Evolutionary conservation across 1,284 basidiomycete genomes (phyloP).

Genomic region (Pisolithus thermaeus): DNA sequence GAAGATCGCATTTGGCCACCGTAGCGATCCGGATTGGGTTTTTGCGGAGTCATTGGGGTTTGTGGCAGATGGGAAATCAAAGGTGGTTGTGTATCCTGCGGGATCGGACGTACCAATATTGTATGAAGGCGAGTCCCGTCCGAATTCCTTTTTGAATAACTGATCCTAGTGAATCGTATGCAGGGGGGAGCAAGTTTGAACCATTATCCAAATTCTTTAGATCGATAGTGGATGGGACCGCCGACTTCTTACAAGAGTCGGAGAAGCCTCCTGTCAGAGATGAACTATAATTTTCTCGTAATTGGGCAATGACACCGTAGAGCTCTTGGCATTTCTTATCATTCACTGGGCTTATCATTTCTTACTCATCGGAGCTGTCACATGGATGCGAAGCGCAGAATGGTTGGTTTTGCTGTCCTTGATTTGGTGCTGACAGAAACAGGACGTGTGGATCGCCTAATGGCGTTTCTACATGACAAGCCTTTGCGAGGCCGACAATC

Average conservation of each 20-base stretch:
- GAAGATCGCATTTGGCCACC: constrained; percentile 61
- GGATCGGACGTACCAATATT: constrained; percentile 48
- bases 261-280: constrained; percentile 17
- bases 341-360: not conserved
- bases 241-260: constrained; percentile 36
- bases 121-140: constrained; percentile 49
- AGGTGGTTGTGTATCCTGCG: constrained; percentile 59
- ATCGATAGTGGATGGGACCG: constrained; percentile 59
- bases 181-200: constrained; percentile 61
- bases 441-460: not conserved
- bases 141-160: not conserved
- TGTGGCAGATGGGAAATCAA: constrained; percentile 45
- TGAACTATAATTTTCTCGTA: constrained; percentile 18
- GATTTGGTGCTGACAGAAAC: not conserved
- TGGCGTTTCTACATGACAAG: not conserved
- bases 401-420: not conserved
- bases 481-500: not conserved
- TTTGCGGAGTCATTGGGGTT: constrained; percentile 52
- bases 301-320: constrained; percentile 5
- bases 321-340: not conserved
- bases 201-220: constrained; percentile 64
- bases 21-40: constrained; percentile 62
- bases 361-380: not conserved
- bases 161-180: not conserved
- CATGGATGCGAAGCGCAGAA: not conserved